These are phyloP conservation scores for Leptoxyphium fumago DNA, from an alignment of 2,329 filamentous ascomycete genomes.

Conservation along the genomic window DNA sequence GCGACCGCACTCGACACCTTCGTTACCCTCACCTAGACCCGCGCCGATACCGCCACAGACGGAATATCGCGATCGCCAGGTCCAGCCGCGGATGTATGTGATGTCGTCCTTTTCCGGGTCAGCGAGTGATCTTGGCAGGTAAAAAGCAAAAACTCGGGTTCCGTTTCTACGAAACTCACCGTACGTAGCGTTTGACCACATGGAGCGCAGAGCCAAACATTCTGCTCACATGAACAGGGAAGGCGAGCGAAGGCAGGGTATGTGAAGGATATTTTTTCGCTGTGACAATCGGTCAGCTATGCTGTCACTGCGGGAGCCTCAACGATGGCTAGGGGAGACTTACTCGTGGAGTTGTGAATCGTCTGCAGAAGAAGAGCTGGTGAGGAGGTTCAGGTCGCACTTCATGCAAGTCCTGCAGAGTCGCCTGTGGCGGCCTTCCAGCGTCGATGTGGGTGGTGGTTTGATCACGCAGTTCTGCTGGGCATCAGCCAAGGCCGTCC, in stretches of 20 bases:
- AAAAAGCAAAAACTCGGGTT: too few relatives aligned
- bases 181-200: conserved; percentile 59
- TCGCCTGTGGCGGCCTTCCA: conserved; percentile 65
- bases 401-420: conserved; percentile 64
- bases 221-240: conserved; percentile 44
- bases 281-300: background rate
- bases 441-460: conserved; percentile 50
- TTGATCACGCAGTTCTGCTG: conserved; percentile 79
- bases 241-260: conserved; percentile 36
- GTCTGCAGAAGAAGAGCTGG: conserved; percentile 23
- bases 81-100: conserved; percentile 58
- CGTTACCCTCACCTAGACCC: conserved; percentile 74
- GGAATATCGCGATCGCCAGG: conserved; percentile 71
- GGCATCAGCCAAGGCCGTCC: background rate
- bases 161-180: background rate
- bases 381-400: conserved; percentile 44
- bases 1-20: conserved; percentile 79
- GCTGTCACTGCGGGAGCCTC: too few relatives aligned
- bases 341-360: conserved; percentile 4
- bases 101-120: conserved; percentile 29
- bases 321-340: conserved; percentile 1
- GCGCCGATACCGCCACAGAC: conserved; percentile 71
- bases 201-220: conserved; percentile 72
- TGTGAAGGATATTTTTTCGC: conserved; percentile 6
- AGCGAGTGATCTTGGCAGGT: too few relatives aligned